A percentile compares a stretch with the other conserved stretches of the same genome.
These are phyloP conservation scores for Polytrichum formosum DNA, from an alignment of 225 moss, liverwort and hornwort genomes.

Conservation along the genomic window DNA sequence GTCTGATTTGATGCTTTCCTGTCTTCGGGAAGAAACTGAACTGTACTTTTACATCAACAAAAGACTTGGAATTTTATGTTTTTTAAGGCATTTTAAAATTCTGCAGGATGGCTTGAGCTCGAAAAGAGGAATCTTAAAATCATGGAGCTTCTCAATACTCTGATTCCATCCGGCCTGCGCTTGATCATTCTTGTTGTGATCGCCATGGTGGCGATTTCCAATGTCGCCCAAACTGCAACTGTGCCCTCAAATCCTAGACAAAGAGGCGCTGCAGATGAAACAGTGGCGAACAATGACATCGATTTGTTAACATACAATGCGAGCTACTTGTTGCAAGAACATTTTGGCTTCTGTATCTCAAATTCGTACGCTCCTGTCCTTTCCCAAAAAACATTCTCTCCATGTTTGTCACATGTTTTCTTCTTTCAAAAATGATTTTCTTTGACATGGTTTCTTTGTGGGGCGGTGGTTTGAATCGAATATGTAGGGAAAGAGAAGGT, in stretches of 20 bases:
- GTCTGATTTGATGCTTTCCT: no score
- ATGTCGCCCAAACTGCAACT: slow-evolving; percentile 13
- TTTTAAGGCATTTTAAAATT: no score
- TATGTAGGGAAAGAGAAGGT: slow-evolving; percentile 48
- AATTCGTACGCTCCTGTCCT: slow-evolving; percentile 17
- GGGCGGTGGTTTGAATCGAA: background rate
- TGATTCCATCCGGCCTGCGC: background rate
- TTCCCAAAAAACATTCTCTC: background rate
- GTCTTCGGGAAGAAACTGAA: no score
- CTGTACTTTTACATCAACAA: no score
- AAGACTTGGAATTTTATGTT: no score
- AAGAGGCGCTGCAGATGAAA: background rate
- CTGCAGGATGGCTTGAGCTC: no score
- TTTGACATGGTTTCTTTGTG: background rate
- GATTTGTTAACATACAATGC: slow-evolving; percentile 24
- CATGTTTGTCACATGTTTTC: background rate
- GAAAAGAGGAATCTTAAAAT: no score
- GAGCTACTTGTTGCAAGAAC: slow-evolving; percentile 35
- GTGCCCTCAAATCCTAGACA: slow-evolving; percentile 3
- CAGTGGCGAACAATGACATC: slow-evolving; percentile 13
- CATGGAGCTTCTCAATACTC: no score
- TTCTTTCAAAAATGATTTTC: background rate
- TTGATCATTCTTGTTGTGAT: background rate
- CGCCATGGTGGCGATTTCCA: slow-evolving; percentile 5
- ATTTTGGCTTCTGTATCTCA: slow-evolving; percentile 49